phyloP scores from a whole-genome alignment of 1,284 basidiomycete genomes.

The Crucibulum parvulum region DNA sequence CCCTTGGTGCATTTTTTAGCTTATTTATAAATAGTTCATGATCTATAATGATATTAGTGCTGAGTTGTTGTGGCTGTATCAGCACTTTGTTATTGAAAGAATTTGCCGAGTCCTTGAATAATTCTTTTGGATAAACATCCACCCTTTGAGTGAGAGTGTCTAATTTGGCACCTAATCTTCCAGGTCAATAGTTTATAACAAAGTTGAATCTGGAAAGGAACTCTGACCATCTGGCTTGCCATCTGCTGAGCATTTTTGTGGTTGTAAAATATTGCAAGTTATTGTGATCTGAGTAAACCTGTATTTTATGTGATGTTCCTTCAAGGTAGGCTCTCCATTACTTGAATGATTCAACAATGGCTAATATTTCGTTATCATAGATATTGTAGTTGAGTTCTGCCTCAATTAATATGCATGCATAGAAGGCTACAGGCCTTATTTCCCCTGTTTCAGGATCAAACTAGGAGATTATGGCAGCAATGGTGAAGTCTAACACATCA shows the following conservation, averaged over 20 bases:
- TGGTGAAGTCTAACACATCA: slow-evolving; percentile 8
- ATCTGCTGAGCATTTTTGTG: no score
- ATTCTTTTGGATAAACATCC: slow-evolving; percentile 4
- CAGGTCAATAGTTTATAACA: background rate
- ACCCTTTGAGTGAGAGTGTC: background rate
- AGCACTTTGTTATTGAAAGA: no score
- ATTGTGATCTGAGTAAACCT: no score
- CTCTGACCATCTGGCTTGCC: background rate
- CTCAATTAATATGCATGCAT: slow-evolving; percentile 1
- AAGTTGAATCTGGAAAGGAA: background rate
- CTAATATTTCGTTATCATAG: slow-evolving; percentile 24
- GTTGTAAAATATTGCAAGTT: no score
- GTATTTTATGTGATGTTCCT: no score
- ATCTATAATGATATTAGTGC: no score
- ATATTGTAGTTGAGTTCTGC: slow-evolving; percentile 17
- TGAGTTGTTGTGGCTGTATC: no score
- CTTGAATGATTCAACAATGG: slow-evolving; percentile 37
- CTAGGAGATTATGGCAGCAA: slow-evolving; percentile 7
- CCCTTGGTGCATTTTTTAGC: no score
- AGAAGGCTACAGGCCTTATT: slow-evolving; percentile 11
- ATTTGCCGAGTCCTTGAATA: no score
- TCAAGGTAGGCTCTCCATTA: no score
- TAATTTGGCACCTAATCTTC: background rate
- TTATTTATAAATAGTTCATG: no score
- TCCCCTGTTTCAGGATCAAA: background rate